Base-by-base conservation (phyloP, 2,329 filamentous ascomycete genomes). In the Hypoxylon sp. region DNA sequence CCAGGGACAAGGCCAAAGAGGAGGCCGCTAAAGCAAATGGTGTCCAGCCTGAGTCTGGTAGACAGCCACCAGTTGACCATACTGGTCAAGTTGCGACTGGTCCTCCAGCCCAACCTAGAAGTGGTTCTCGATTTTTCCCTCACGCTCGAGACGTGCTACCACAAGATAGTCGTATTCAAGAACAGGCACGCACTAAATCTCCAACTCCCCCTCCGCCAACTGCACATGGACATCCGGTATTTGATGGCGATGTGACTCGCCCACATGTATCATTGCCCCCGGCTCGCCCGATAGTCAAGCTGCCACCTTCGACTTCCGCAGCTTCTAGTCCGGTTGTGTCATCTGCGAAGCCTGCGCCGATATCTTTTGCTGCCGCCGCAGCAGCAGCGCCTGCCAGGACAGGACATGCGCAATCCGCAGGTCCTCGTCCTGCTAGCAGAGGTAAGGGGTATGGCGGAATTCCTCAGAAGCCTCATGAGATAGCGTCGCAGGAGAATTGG, bases 231-330 rank as follows among this genome's bases (percentile, higher is more conserved):
- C 91, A 94, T 73, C 91, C 91, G 5, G 91, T 86, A 1, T 92
- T 91, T 70, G 88, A 90, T 70, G 90, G 91, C 29, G 87, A 92
- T 71, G 82, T 81, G 1, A 80, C 80, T 32, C 88, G 86, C 63
- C 91, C 92, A 2, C 85, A 90, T 61, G 91, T 94, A 6, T 88
- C 87, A 34, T 80, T 94, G 7, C 92, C 92, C 0, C 87, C 83
- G 37, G 88, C 89, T 6, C 85, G 90, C 58, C 92, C 93, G 30
- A 86, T 93, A 25, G 94, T 98, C 11, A 93, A 90, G 75, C 85
- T 98, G 3, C 94, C 93, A 2, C 93, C 92, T 6, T 92, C 91
- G 5, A 74, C 82, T 21, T 76, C 79, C 51, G 74, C 81, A 21
- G 74, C 77, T 60, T 76, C 81, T 47, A 79, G 81, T 37, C 74